phyloP scores from a whole-genome alignment of 177 flowering plant species.

The Vitis hybrid region DNA sequence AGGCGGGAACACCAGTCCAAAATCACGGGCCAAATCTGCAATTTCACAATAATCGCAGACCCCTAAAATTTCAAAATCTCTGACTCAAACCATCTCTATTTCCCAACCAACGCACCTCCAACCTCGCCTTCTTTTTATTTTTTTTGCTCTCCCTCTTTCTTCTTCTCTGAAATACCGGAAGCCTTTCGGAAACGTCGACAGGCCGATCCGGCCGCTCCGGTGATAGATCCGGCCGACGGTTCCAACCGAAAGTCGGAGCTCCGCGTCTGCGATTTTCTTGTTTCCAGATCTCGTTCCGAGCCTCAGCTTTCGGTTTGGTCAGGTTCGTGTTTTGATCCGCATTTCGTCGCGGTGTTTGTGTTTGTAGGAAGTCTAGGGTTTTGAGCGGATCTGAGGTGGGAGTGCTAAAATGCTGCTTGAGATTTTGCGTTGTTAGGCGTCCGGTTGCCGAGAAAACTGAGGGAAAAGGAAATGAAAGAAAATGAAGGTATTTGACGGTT shows the following conservation, averaged over 20 bases:
- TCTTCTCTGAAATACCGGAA: background rate
- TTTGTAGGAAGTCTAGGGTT: constrained; percentile 3
- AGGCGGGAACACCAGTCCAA: constrained; percentile 1
- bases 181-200: background rate
- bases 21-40: constrained; percentile 1
- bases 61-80: background rate
- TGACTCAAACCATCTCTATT: background rate
- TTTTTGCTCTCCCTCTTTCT: background rate
- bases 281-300: background rate
- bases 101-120: background rate
- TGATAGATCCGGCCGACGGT: no score
- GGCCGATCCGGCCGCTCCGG: background rate
- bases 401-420: background rate
- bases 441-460: background rate
- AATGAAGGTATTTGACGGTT: background rate
- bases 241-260: background rate
- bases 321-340: constrained; percentile 12
- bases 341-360: background rate
- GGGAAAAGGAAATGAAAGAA: constrained; percentile 6
- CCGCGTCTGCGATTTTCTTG: background rate
- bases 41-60: background rate
- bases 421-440: background rate
- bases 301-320: background rate
- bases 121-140: background rate
- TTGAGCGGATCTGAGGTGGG: constrained; percentile 6